A percentile compares a stretch with the other conserved stretches of the same genome.
phyloP scores from a whole-genome alignment of 1,139 yeast species.

The Zhuliangozyma blackwelliae region DNA sequence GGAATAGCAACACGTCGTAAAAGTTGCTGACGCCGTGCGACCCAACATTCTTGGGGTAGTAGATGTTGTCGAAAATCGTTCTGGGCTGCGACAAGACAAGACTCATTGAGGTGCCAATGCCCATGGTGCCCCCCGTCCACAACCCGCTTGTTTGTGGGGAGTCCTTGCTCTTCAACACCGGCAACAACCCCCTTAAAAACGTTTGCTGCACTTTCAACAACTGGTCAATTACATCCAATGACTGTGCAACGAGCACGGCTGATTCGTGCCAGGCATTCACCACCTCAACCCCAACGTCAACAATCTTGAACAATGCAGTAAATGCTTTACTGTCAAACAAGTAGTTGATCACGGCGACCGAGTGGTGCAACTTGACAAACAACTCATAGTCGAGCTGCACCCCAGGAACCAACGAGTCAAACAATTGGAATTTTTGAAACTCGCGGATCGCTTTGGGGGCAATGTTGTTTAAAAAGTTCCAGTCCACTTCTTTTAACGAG shows the following conservation, averaged over 20 bases:
- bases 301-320: slow-evolving; percentile 50
- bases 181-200: slow-evolving; percentile 23
- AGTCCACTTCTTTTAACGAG: slow-evolving; percentile 61
- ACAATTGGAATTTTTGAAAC: slow-evolving; percentile 41
- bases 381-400: slow-evolving; percentile 23
- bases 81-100: slow-evolving; percentile 21
- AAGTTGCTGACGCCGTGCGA: slow-evolving; percentile 62
- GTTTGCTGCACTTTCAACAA: slow-evolving; percentile 52
- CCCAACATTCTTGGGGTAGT: slow-evolving; percentile 50
- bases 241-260: slow-evolving; percentile 18
- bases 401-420: slow-evolving; percentile 24
- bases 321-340: slow-evolving; percentile 58
- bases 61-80: slow-evolving; percentile 47
- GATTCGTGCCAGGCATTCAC: slow-evolving; percentile 31
- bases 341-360: slow-evolving; percentile 58
- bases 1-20: slow-evolving; percentile 66
- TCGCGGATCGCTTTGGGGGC: slow-evolving; percentile 27
- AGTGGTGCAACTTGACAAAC: slow-evolving; percentile 59
- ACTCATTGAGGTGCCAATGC: slow-evolving; percentile 27
- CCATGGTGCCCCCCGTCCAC: slow-evolving; percentile 9
- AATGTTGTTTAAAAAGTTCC: slow-evolving; percentile 50
- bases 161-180: slow-evolving; percentile 24
- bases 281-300: slow-evolving; percentile 51
- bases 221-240: slow-evolving; percentile 44
- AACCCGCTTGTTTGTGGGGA: slow-evolving; percentile 2